Base-by-base conservation (phyloP, 2,329 filamentous ascomycete genomes). In the Teratosphaeria epicoccoides region DNA sequence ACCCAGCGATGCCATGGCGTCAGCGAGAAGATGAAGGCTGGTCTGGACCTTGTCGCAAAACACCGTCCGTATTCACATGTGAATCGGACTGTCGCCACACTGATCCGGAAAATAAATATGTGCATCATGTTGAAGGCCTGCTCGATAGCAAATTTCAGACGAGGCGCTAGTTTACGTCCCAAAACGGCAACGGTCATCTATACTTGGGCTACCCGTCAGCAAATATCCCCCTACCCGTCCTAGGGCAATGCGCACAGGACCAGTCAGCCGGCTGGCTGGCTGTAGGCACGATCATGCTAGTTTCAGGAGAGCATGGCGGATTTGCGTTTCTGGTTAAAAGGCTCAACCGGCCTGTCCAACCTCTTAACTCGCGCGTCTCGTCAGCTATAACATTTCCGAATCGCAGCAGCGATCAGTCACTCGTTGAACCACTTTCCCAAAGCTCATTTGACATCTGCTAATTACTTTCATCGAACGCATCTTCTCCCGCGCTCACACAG, bases 221-320 rank as follows among this genome's bases (percentile, higher is more conserved):
- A 40, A 40, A 40, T 40, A 40, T 40, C 33, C 33, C 28, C 33
- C 33, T 40, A 40, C 17, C 33, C 33, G 33, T 14, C 4, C 33
- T 22, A 40, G 33, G 33, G 5, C 33, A 40, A 17, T 6, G 33
- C 33, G 33, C 33, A 40, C 33, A 40, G 33, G 10, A 40, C 33
- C 33, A 20, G 33, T 40, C 33, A 22, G 33, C 17, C n/a, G 33
- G 33, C 33, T 40, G 33, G 33, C 33, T 40, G 33, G 33, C n/a
- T 40, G 33, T 17, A 22, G 20, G 33, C 33, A 40, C n/a, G 33
- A 40, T 40, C 33, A n/a, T 40, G 33, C 33, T 40, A 28, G 44
- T 24, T 46, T 46, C 44, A 46, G 44, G 44, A 46, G 44, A 46
- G 44, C 44, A 28, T 14, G 23, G 44, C 44, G 33, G 33, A 40